Evolutionary conservation across 768 basidiomycete genomes (phyloP), one percentile per base, ranked within the genome.

Genomic region (Suillus spraguei): DNA sequence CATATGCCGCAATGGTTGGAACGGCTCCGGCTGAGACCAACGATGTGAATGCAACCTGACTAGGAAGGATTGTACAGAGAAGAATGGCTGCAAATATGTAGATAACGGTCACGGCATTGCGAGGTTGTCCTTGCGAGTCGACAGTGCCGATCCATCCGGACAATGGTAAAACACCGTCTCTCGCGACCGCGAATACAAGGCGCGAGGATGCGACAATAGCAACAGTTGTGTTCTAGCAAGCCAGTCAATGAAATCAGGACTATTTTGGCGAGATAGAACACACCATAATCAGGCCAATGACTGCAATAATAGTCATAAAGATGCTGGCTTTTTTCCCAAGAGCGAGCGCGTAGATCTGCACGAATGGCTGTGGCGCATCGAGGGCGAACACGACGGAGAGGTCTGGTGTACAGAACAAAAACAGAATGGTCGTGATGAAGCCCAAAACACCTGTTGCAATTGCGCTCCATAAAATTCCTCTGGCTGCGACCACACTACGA

Each of bases 31-130:
- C 95, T 13, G 92, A 95, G 47, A 95, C 85, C 64, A 97, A 81
- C 16, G 94, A 95, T 3, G 90, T 94, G 80, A 97, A 97, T 4
- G 95, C 95, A 42, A 96, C 95, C 69, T 91, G 87, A 69, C 91
- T 93, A 0, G 94, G 92, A 32, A 97, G 78, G 70, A 96, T 95
- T 10, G 91, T 90, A 79, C 92, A 95, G n/a, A 96, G 82, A 24
- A 96, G 68, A 38, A 77, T 50, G 1, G 90, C 88, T 0, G 86
- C 90, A 66, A 95, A 94, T 64, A 91, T 70, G 70, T 86, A 92
- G 72, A 96, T 95, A 68, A 96, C 88, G 3, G 92, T 92, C 20
- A 96, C 88, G 14, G 95, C 95, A 71, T 94, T 89, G 61, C 80
- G 83, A 0, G 95, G 95, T 69, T 95, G 91, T 2, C 91, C 89